phyloP scores from a whole-genome alignment of 352 stramenopile species.

The Thalassiosira mediterranea region DNA sequence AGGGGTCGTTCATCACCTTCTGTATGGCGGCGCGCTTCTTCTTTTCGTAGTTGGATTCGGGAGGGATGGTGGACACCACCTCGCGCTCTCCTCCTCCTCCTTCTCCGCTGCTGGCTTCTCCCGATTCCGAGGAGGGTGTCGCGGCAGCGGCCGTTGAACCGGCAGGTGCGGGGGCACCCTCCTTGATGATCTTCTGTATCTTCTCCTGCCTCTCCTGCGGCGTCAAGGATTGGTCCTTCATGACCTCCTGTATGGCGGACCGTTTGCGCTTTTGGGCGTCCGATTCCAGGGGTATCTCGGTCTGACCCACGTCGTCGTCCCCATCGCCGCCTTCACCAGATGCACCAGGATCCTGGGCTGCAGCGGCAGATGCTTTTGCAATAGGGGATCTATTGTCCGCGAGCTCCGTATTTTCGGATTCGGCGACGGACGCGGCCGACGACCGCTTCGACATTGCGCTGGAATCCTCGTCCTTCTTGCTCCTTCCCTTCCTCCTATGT shows the following conservation, averaged over 20 bases:
- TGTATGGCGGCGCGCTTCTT: not conserved
- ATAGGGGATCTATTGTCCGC: too few relatives aligned
- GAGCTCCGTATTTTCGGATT: not conserved
- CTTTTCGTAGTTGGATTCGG: not conserved
- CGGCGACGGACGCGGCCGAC: not conserved
- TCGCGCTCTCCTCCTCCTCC: too few relatives aligned
- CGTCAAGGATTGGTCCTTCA: conserved; percentile 33
- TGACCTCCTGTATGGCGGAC: conserved; percentile 39
- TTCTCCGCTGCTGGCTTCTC: too few relatives aligned
- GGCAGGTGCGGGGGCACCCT: not conserved
- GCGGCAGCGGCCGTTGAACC: not conserved
- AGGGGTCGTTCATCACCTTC: not conserved
- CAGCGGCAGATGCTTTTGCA: too few relatives aligned
- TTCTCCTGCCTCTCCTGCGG: conserved; percentile 24
- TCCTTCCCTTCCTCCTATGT: too few relatives aligned
- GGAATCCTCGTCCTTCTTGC: too few relatives aligned
- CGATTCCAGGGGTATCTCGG: conserved; percentile 1
- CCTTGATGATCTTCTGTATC: conserved; percentile 42
- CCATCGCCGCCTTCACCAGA: not conserved
- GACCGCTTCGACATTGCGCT: not conserved
- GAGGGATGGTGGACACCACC: not conserved
- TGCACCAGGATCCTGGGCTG: not conserved
- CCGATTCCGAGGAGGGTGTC: not conserved
- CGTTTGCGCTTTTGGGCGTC: conserved; percentile 34
- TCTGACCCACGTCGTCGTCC: not conserved